A percentile compares a stretch with the other conserved stretches of the same genome.
These are phyloP conservation scores for Haplosporangium sp. DNA, from an alignment of 371 early-diverging fungal genomes.

Conservation along the genomic window DNA sequence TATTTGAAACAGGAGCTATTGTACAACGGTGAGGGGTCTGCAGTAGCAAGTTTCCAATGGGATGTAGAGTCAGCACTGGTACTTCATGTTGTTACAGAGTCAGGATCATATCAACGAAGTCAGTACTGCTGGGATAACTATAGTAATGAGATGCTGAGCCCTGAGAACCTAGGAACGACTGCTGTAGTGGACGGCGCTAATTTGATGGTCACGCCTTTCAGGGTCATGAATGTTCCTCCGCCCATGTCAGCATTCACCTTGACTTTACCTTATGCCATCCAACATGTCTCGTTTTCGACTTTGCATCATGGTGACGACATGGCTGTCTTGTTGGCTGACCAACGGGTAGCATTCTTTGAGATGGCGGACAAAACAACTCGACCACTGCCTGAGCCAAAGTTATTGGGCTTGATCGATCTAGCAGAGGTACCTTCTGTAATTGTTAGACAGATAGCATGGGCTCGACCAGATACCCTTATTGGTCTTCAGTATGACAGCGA, in stretches of 20 bases:
- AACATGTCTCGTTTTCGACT: constrained; percentile 75
- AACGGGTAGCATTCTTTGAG: constrained; percentile 62
- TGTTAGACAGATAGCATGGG: constrained; percentile 55
- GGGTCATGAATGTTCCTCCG: constrained; percentile 91
- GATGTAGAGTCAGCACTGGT: constrained; percentile 76
- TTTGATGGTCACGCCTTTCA: constrained; percentile 88
- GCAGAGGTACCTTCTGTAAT: constrained; percentile 32
- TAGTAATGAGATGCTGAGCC: constrained; percentile 63
- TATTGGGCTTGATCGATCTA: constrained; percentile 39
- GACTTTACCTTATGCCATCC: constrained; percentile 59
- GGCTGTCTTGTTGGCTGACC: constrained; percentile 71
- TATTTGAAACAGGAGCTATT: constrained; percentile 89
- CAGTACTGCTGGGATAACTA: constrained; percentile 70
- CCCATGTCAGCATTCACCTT: constrained; percentile 83
- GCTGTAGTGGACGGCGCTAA: constrained; percentile 84
- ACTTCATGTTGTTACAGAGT: constrained; percentile 67
- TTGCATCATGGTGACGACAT: constrained; percentile 73
- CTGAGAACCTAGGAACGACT: constrained; percentile 72
- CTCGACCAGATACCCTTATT: constrained; percentile 27
- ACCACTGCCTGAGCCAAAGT: constrained; percentile 50
- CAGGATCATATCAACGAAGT: constrained; percentile 67
- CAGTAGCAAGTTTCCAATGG: constrained; percentile 71
- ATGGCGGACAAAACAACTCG: constrained; percentile 36
- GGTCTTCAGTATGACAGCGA: constrained; percentile 51
- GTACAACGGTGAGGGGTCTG: constrained; percentile 45